Conservation (phyloP, 2,329 filamentous ascomycete genomes). For the Pyrenochaeta sp. region DNA sequence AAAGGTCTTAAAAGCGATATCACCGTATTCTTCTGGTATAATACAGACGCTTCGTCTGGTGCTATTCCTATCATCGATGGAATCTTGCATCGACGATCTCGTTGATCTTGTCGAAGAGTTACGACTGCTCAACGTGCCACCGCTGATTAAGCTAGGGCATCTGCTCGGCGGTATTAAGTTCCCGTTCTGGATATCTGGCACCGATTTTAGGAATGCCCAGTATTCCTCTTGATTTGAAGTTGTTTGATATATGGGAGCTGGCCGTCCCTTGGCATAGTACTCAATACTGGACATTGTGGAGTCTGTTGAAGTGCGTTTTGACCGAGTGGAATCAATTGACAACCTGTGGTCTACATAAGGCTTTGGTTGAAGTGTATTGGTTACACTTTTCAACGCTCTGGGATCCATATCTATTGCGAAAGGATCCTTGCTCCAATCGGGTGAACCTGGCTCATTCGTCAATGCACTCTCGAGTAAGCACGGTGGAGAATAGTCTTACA, state of each 20-base stretch:
- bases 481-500: no score
- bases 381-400: no score
- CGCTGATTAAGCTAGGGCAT: slow-evolving; percentile 27
- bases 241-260: slow-evolving; percentile 5
- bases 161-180: slow-evolving; percentile 5
- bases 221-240: slow-evolving; percentile 5
- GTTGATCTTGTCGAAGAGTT: slow-evolving; percentile 31
- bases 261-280: slow-evolving; percentile 1
- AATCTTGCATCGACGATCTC: slow-evolving; percentile 54
- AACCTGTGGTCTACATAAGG: no score
- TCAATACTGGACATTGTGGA: not conserved
- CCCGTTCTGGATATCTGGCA: slow-evolving; percentile 8
- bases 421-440: no score
- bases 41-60: not conserved
- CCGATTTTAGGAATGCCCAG: slow-evolving; percentile 7
- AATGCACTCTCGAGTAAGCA: no score
- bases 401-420: no score
- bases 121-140: slow-evolving; percentile 27
- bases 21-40: not conserved
- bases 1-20: slow-evolving; percentile 18
- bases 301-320: not conserved
- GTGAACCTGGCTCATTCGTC: no score
- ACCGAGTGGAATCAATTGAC: not conserved
- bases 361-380: no score
- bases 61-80: slow-evolving; percentile 55